Evolutionary conservation across 2,329 filamentous ascomycete genomes (phyloP), one percentile per base, ranked within the genome.

Genomic region (Aureobasidium subglaciale): DNA sequence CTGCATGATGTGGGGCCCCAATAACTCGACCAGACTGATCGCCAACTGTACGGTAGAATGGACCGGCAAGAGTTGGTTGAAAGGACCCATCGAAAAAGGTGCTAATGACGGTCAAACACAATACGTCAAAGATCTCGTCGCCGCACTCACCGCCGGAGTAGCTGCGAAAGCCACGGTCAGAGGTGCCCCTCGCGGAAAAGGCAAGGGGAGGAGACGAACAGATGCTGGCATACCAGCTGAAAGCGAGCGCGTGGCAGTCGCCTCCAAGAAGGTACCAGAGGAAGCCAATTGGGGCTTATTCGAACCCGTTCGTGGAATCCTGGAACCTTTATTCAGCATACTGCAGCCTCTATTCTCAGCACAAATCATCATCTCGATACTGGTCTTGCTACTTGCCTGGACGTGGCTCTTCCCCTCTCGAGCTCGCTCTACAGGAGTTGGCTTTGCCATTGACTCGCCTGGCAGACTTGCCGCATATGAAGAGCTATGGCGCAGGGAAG

Each of bases 21-120:
- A 85, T 59, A 96, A 96, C 65, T 76, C 83, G 35, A 99, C 95
- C 1, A 82, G 90, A 25, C 74, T 99, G 27, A 83, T 93, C 59
- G 86, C 92, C 73, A 96, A 86, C 62, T 96, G 90, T 69, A 86
- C 84, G 2, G 88, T 96, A 40, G 95, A 99, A 67, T 99, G 95
- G 95, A 86, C 86, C 3, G 91, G 91, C 63, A 99, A 97, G 78
- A 96, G 91, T 75, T 99, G 93, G 93, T 75, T 99, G 42, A 96
- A 93, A 75, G 89, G 88, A 60, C 88, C 93, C 2, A 99, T 99
- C 63, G 93, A 99, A 69, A 96, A 96, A 70, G 92, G 90, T 58
- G 90, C 91, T 40, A 91, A 87, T 60, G 91, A 96, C 56, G 93
- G 93, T 25, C 93, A 99, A 71, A 79, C 78, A 8, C 79, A 85